Percentiles rank a stretch among this genome's conserved stretches.
Conservation (phyloP, 2,329 filamentous ascomycete genomes). For the Microcyclospora tardicrescens region DNA sequence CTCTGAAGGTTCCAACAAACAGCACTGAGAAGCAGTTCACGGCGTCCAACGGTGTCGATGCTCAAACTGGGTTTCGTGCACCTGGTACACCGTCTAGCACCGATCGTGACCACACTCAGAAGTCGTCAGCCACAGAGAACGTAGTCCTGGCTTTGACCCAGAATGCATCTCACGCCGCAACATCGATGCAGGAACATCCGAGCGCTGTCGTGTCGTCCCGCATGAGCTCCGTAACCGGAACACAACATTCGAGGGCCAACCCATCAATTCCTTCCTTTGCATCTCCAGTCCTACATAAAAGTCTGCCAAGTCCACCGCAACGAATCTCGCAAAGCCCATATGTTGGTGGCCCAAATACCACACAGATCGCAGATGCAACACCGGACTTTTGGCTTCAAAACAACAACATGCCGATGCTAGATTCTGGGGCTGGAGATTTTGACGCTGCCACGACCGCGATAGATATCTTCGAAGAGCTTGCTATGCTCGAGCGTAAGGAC, state of each 20-base stretch:
- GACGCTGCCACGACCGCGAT: constrained; percentile 3
- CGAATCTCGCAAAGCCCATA: neutral
- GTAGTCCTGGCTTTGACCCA: neutral
- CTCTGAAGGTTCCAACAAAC: neutral
- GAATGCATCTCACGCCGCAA: neutral
- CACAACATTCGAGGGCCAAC: constrained; percentile 1
- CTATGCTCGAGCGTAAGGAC: constrained; percentile 42
- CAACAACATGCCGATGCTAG: neutral
- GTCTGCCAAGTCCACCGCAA: constrained; percentile 3
- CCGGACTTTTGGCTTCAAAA: constrained; percentile 3
- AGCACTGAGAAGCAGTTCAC: neutral
- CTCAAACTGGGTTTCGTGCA: neutral
- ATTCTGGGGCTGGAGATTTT: neutral
- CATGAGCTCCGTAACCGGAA: neutral
- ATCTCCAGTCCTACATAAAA: neutral
- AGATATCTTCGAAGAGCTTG: constrained; percentile 45
- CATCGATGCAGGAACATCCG: neutral
- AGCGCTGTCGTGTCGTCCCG: neutral
- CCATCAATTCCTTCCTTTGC: constrained; percentile 1
- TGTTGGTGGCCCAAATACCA: neutral
- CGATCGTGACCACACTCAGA: neutral
- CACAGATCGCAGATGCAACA: neutral
- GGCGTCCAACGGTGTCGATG: neutral
- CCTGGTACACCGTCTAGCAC: neutral
- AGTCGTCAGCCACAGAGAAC: too few species aligned